Evolutionary conservation across 176 grass and related monocot genomes (phyloP).

Genomic region (Oryza meridionalis): DNA sequence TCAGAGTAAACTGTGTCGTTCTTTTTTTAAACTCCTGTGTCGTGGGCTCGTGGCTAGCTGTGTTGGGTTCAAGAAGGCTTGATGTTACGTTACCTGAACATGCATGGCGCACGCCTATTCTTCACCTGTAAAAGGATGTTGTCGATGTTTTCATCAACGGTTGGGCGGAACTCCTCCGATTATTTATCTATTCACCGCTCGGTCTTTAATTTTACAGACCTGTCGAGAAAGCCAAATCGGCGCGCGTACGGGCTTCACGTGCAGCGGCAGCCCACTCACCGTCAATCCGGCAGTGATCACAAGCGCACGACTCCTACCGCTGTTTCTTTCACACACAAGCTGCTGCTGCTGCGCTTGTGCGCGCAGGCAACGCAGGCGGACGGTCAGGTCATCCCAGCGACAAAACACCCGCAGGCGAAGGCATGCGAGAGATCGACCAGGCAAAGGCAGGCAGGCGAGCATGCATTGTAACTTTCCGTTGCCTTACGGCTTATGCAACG

Average conservation of each 20-base stretch:
- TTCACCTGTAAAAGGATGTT: too few relatives aligned
- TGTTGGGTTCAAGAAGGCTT: neutral
- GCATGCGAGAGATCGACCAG: neutral
- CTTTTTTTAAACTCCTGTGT: too few relatives aligned
- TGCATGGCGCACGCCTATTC: neutral
- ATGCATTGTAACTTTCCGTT: constrained; percentile 18
- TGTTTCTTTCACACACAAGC: constrained; percentile 15
- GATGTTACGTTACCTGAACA: neutral
- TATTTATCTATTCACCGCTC: neutral
- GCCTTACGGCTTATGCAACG: constrained; percentile 13
- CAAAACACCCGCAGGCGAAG: neutral
- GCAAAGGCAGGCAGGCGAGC: neutral
- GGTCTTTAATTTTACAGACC: neutral
- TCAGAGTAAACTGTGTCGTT: too few relatives aligned
- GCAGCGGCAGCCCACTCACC: neutral
- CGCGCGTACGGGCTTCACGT: constrained; percentile 17
- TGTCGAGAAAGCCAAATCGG: constrained; percentile 1
- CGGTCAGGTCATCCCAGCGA: neutral
- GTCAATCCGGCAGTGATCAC: constrained; percentile 2
- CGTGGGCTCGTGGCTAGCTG: too few relatives aligned
- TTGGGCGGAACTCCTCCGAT: too few relatives aligned
- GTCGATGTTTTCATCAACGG: too few relatives aligned
- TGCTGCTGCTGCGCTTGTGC: too few relatives aligned
- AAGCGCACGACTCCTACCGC: constrained; percentile 4
- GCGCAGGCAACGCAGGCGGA: neutral